Evolutionary conservation across 345 rosid species (phyloP).

Genomic region (Mallotus nudiflorus): DNA sequence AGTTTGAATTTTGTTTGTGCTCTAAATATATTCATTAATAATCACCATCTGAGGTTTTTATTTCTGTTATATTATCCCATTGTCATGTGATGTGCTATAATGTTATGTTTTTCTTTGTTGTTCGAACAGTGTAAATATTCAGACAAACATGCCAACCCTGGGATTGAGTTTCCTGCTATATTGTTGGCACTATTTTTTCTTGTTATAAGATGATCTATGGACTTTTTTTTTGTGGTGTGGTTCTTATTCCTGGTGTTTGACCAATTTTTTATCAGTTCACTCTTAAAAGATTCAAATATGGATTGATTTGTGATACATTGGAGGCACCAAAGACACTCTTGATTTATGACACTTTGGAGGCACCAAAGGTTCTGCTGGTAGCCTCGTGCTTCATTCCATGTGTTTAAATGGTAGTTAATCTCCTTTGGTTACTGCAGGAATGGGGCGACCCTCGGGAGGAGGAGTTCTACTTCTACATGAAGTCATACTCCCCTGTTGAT

Average conservation of each 20-base stretch:
- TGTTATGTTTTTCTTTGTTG: not conserved
- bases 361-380: not conserved
- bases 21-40: not conserved
- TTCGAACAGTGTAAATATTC: no score
- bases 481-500: conserved; percentile 94
- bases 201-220: not conserved
- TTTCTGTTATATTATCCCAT: not conserved
- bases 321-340: no score
- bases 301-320: no score
- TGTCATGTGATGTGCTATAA: not conserved
- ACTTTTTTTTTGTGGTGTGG: not conserved
- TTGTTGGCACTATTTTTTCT: no score
- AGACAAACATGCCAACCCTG: no score
- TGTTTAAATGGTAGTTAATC: not conserved
- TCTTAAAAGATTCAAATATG: not conserved
- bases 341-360: not conserved
- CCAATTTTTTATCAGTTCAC: not conserved
- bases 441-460: conserved; percentile 98
- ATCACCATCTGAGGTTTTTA: not conserved
- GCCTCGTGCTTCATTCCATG: not conserved
- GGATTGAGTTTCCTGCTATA: no score
- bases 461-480: conserved; percentile 84
- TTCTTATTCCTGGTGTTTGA: not conserved
- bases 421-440: conserved; percentile 55
- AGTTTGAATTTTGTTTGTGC: not conserved